Conservation (phyloP, 129 eudicot genomes). For the Flaveria bidentis region DNA sequence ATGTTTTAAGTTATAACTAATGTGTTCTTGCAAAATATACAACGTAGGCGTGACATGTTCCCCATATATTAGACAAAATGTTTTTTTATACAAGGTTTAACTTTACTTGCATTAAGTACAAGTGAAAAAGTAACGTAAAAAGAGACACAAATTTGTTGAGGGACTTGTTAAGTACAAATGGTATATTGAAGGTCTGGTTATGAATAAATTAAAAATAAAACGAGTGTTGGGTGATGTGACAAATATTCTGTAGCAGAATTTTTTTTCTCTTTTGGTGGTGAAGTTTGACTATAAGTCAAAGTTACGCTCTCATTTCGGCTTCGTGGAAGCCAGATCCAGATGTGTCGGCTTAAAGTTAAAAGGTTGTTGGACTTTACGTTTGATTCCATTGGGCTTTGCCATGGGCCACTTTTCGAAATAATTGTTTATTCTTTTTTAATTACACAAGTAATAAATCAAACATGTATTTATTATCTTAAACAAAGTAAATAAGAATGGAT, state of each 20-base stretch:
- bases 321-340: slow-evolving; percentile 40
- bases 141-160: background rate
- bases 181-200: slow-evolving; percentile 4
- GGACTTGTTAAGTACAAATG: slow-evolving; percentile 9
- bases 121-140: too few relatives aligned
- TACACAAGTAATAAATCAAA: background rate
- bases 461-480: background rate
- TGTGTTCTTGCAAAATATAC: too few relatives aligned
- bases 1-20: too few relatives aligned
- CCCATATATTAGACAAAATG: too few relatives aligned
- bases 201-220: background rate
- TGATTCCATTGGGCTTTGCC: slow-evolving; percentile 17
- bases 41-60: too few relatives aligned
- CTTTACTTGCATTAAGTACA: too few relatives aligned
- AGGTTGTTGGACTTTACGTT: slow-evolving; percentile 5
- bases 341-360: slow-evolving; percentile 13
- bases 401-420: background rate
- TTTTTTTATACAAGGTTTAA: too few relatives aligned
- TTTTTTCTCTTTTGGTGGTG: background rate
- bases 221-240: slow-evolving; percentile 23
- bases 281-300: slow-evolving; percentile 41
- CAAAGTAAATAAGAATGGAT: too few relatives aligned
- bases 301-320: slow-evolving; percentile 31
- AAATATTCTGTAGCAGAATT: slow-evolving; percentile 35
- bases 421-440: background rate